Percentiles rank a stretch among this genome's conserved stretches.
Conservation (phyloP, 257 asterid species). For the Plantago major region DNA sequence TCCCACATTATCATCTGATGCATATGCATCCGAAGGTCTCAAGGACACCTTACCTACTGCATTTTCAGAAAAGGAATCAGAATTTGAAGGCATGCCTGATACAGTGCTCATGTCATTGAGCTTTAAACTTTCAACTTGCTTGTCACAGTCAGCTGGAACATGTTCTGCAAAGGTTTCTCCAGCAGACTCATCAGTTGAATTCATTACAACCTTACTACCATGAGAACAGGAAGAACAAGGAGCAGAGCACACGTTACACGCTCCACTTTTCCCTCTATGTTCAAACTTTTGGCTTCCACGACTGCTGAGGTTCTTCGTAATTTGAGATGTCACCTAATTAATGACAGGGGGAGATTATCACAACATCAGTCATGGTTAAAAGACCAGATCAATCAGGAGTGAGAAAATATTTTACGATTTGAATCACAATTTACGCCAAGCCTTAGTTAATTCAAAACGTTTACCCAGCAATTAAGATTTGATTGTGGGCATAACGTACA, state of each 20-base stretch:
- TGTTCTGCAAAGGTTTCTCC: conserved; percentile 56
- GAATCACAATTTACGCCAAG: conserved; percentile 10
- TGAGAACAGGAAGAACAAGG: conserved; percentile 70
- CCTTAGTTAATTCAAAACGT: conserved; percentile 10
- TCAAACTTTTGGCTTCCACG: conserved; percentile 31
- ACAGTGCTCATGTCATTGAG: conserved; percentile 40
- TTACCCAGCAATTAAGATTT: neutral
- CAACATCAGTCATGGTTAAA: neutral
- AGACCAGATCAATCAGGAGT: conserved; percentile 8
- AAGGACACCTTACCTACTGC: conserved; percentile 41
- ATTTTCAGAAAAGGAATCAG: conserved; percentile 50
- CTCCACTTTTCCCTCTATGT: conserved; percentile 37
- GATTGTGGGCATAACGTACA: neutral
- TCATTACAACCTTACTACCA: conserved; percentile 43
- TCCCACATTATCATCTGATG: conserved; percentile 38
- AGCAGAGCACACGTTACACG: conserved; percentile 65
- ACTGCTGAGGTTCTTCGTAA: conserved; percentile 25
- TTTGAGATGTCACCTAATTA: conserved; percentile 46
- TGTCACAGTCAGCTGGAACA: conserved; percentile 19
- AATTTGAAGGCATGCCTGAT: conserved; percentile 40
- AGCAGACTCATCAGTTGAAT: conserved; percentile 55
- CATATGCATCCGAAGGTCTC: conserved; percentile 47
- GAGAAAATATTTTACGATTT: neutral
- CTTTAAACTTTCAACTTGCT: conserved; percentile 37
- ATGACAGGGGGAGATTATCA: conserved; percentile 18